A percentile compares a stretch with the other conserved stretches of the same genome.
phyloP scores from a whole-genome alignment of 306 rosid species.

The Arachis stenosperma region DNA sequence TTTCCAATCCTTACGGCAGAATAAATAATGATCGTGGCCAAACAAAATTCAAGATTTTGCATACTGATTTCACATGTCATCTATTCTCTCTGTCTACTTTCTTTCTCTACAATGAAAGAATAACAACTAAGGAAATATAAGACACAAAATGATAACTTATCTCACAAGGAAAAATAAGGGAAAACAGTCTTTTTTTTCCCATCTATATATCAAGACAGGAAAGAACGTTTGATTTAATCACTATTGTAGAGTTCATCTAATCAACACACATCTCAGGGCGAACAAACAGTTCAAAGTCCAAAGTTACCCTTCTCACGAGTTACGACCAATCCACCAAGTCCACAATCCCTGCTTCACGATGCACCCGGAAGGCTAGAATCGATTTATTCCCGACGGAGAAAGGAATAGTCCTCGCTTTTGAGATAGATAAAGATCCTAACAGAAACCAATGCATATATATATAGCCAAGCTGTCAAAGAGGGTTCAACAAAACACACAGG shows the following conservation, averaged over 20 bases:
- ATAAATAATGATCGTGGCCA: slow-evolving; percentile 39
- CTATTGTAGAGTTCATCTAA: slow-evolving; percentile 45
- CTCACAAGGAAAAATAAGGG: slow-evolving; percentile 33
- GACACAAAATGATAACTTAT: slow-evolving; percentile 33
- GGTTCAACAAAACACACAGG: slow-evolving; percentile 16
- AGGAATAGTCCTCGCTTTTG: slow-evolving; percentile 40
- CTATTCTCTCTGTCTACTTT: slow-evolving; percentile 34
- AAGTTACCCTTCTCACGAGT: slow-evolving; percentile 17
- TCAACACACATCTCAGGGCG: slow-evolving; percentile 47
- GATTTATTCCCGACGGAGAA: slow-evolving; percentile 32
- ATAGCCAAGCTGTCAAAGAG: slow-evolving; percentile 29
- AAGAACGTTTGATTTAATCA: slow-evolving; percentile 32
- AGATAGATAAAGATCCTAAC: slow-evolving; percentile 41
- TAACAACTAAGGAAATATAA: slow-evolving; percentile 33
- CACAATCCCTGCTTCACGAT: slow-evolving; percentile 34
- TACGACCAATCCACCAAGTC: slow-evolving; percentile 37
- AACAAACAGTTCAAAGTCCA: slow-evolving; percentile 30
- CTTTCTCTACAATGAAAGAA: slow-evolving; percentile 46
- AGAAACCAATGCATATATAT: slow-evolving; percentile 39
- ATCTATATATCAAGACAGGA: slow-evolving; percentile 32
- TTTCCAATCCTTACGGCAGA: slow-evolving; percentile 33
- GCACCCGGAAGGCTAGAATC: slow-evolving; percentile 36
- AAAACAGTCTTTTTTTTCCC: slow-evolving; percentile 2
- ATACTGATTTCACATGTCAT: slow-evolving; percentile 35
- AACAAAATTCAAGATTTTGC: slow-evolving; percentile 44